Evolutionary conservation across 768 basidiomycete species (phyloP).

Genomic region (Mycena venus): DNA sequence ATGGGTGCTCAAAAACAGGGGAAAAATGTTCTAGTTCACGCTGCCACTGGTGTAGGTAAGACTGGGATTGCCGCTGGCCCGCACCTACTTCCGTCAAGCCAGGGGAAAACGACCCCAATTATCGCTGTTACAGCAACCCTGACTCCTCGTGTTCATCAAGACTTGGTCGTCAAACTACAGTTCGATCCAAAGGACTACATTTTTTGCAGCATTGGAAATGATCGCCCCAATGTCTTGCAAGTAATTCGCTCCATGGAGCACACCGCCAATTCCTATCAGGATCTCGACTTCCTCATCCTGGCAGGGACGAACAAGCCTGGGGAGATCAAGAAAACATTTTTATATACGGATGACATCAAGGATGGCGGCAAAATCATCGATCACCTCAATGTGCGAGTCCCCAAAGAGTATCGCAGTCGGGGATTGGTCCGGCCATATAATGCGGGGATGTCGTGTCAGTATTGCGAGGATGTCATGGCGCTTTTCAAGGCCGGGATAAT

Average conservation of each 20-base stretch:
- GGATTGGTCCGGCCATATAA: slow-evolving; percentile 46
- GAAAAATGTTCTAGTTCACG: background rate
- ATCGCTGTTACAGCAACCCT: background rate
- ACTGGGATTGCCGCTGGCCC: slow-evolving; percentile 22
- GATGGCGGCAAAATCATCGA: slow-evolving; percentile 41
- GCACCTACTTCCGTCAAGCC: slow-evolving; percentile 15
- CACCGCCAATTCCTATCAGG: slow-evolving; percentile 45
- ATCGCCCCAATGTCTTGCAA: slow-evolving; percentile 48
- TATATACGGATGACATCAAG: slow-evolving; percentile 47
- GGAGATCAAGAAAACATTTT: slow-evolving; percentile 38
- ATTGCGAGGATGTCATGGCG: slow-evolving; percentile 38
- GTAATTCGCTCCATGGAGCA: slow-evolving; percentile 50
- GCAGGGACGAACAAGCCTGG: background rate
- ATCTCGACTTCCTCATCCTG: slow-evolving; percentile 48
- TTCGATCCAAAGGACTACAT: slow-evolving; percentile 34
- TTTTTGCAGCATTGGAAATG: slow-evolving; percentile 46
- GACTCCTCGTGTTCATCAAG: background rate
- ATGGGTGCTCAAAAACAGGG: slow-evolving; percentile 3
- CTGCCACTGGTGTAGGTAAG: slow-evolving; percentile 11
- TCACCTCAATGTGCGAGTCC: slow-evolving; percentile 37
- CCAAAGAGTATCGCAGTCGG: background rate
- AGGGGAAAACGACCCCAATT: background rate
- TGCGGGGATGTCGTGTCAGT: slow-evolving; percentile 34
- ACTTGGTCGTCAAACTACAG: slow-evolving; percentile 38
- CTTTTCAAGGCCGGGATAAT: slow-evolving; percentile 41